A percentile compares a stretch with the other conserved stretches of the same genome.
Evolutionary conservation across 2,329 filamentous ascomycete genomes (phyloP).

Genomic region (Phialophora chinensis): DNA sequence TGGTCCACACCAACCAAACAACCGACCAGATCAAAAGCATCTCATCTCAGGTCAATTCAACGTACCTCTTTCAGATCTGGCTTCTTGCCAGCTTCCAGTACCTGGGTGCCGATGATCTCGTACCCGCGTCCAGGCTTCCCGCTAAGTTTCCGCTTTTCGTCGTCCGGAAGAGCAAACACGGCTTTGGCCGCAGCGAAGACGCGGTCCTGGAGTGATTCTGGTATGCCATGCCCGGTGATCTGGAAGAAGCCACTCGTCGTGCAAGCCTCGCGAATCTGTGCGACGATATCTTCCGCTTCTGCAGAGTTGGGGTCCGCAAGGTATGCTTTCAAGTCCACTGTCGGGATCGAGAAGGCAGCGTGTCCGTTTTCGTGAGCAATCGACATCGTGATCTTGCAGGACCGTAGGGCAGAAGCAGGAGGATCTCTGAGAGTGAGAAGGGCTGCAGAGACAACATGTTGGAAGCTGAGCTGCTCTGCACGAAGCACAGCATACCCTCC

Average conservation of each 20-base stretch:
- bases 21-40: constrained; percentile 32
- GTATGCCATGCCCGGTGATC: constrained; percentile 56
- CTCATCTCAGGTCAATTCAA: neutral
- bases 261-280: constrained; percentile 52
- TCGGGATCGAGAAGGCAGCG: constrained; percentile 27
- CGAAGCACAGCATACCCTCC: neutral
- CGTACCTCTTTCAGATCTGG: constrained; percentile 43
- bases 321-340: constrained; percentile 36
- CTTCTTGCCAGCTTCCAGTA: constrained; percentile 39
- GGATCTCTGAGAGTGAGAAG: neutral
- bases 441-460: neutral
- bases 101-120: constrained; percentile 41
- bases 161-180: constrained; percentile 55
- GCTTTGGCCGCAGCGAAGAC: constrained; percentile 52
- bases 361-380: neutral
- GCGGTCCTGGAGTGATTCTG: constrained; percentile 48
- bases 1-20: neutral
- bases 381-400: neutral
- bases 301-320: constrained; percentile 31
- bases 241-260: constrained; percentile 61
- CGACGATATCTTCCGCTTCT: constrained; percentile 39
- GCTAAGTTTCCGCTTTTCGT: constrained; percentile 35
- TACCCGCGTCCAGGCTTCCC: constrained; percentile 39
- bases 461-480: neutral
- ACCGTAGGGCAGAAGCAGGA: too few species aligned